These are phyloP conservation scores for Oldenlandia corymbosa DNA, from an alignment of 257 asterid species.

Conservation along the genomic window DNA sequence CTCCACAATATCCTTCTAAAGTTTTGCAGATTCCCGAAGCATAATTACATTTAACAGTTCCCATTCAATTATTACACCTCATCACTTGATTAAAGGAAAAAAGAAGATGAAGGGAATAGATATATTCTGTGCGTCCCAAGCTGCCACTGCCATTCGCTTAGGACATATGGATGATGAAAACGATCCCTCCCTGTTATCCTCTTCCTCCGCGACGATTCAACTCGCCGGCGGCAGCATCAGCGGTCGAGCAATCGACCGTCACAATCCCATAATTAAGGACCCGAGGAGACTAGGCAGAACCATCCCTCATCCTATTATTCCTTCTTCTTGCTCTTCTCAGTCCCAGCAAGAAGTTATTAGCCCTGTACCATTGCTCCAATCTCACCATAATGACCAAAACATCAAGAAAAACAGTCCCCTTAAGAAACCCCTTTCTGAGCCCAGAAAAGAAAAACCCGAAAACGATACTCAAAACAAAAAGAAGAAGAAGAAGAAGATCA, in stretches of 20 bases:
- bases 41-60: too few relatives aligned
- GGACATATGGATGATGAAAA: constrained; percentile 36
- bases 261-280: constrained; percentile 42
- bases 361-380: constrained; percentile 21
- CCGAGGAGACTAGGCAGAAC: constrained; percentile 29
- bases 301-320: not conserved
- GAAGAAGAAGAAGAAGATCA: constrained; percentile 12
- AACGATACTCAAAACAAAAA: constrained; percentile 1
- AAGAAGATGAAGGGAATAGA: constrained; percentile 48
- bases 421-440: constrained; percentile 14
- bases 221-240: constrained; percentile 26
- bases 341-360: constrained; percentile 13
- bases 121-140: constrained; percentile 62
- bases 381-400: constrained; percentile 12
- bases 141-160: constrained; percentile 46
- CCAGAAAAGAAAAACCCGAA: constrained; percentile 10
- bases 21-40: constrained; percentile 37
- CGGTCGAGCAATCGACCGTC: constrained; percentile 56
- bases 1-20: constrained; percentile 4
- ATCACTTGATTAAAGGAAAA: too few relatives aligned
- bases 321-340: constrained; percentile 29
- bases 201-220: constrained; percentile 30
- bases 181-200: constrained; percentile 21
- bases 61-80: not conserved
- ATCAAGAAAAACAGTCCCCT: constrained; percentile 11